These are phyloP conservation scores for Heritiera fomes DNA, from an alignment of 345 rosid species.

Conservation along the genomic window DNA sequence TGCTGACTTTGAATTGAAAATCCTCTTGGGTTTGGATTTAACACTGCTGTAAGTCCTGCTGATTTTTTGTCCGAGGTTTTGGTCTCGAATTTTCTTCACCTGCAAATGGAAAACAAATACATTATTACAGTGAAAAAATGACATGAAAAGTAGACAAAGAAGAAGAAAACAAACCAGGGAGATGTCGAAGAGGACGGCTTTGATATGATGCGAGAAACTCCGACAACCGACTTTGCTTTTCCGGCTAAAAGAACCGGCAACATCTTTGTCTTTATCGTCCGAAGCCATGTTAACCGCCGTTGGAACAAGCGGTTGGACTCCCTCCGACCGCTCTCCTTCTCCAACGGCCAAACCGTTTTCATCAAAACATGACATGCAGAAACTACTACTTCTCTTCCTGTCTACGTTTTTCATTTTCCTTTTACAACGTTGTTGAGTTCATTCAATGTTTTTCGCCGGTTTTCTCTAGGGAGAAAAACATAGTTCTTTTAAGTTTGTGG, in stretches of 20 bases:
- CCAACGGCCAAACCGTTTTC: not conserved
- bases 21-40: slow-evolving; percentile 1
- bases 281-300: not conserved
- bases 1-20: not conserved
- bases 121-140: too few relatives aligned
- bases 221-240: not conserved
- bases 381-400: slow-evolving; percentile 7
- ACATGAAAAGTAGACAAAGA: not conserved
- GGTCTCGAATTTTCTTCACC: slow-evolving; percentile 1
- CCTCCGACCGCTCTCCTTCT: too few relatives aligned
- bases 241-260: not conserved
- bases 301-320: not conserved
- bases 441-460: not conserved
- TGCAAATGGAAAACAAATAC: not conserved
- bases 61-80: not conserved
- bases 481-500: not conserved
- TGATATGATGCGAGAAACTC: slow-evolving; percentile 31
- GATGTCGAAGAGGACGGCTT: slow-evolving; percentile 43
- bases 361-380: not conserved
- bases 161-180: slow-evolving; percentile 43
- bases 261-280: not conserved
- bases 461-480: not conserved
- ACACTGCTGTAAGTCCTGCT: not conserved
- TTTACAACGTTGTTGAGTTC: not conserved
- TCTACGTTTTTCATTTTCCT: not conserved